A percentile compares a stretch with the other conserved stretches of the same genome.
Evolutionary conservation across 2,329 filamentous ascomycete species (phyloP).

Genomic region (Monosporascus ibericus): DNA sequence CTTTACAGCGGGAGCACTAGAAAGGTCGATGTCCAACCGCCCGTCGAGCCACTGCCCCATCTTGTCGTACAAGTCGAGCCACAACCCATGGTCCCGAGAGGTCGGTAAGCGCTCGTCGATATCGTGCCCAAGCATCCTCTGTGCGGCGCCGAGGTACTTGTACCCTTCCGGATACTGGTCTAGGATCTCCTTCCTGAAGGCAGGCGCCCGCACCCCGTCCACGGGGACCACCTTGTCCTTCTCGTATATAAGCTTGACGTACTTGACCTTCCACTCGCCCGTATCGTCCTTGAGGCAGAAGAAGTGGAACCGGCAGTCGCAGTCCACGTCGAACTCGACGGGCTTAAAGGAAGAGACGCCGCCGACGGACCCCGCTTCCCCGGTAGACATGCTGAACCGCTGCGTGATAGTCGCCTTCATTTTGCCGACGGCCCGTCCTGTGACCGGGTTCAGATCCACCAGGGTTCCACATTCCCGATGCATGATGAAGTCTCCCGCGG

Average conservation of each 20-base stretch:
- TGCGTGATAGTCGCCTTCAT: conserved; percentile 51
- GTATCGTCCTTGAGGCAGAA: conserved; percentile 31
- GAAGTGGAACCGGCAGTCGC: conserved; percentile 44
- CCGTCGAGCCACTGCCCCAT: conserved; percentile 26
- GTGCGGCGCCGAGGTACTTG: conserved; percentile 39
- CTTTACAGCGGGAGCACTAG: conserved; percentile 8
- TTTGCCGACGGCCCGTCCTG: conserved; percentile 41
- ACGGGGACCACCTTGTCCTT: conserved; percentile 44
- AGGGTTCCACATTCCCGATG: conserved; percentile 46
- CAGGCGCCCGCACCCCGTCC: conserved; percentile 33
- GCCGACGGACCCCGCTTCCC: conserved; percentile 8
- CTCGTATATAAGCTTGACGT: conserved; percentile 43
- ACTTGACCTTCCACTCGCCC: conserved; percentile 33
- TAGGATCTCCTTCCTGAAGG: conserved; percentile 32
- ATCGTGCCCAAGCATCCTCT: conserved; percentile 38
- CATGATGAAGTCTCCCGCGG: conserved; percentile 49
- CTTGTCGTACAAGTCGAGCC: conserved; percentile 35
- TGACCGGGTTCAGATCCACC: conserved; percentile 34
- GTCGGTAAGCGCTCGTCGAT: conserved; percentile 36
- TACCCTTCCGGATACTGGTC: conserved; percentile 37
- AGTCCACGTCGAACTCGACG: conserved; percentile 41
- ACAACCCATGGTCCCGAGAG: conserved; percentile 26
- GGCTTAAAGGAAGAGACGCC: conserved; percentile 17
- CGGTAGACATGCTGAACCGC: conserved; percentile 29
- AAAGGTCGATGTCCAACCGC: conserved; percentile 19